Percentiles rank a stretch among this genome's conserved stretches.
Conservation (phyloP, 73 alveolate species). For the Symbiodinium pilosum region DNA sequence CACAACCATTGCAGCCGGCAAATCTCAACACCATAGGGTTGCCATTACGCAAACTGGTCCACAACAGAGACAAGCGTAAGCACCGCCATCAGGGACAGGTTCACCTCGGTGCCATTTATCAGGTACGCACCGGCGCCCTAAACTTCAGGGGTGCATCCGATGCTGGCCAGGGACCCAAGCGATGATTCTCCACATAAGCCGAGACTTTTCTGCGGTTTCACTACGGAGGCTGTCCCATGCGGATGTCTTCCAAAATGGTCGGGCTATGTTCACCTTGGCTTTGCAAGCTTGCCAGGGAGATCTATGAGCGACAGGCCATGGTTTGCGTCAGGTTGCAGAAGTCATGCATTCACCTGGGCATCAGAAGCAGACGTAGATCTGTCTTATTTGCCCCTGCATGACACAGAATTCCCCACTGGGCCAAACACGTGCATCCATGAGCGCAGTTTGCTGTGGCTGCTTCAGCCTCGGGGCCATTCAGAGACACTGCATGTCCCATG, state of each 20-base stretch:
- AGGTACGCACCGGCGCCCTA: neutral
- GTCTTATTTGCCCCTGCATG: neutral
- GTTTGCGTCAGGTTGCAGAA: neutral
- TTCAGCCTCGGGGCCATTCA: neutral
- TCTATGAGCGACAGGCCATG: neutral
- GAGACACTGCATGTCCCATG: neutral
- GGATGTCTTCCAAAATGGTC: neutral
- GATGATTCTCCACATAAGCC: slow-evolving; percentile 29
- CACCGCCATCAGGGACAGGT: slow-evolving; percentile 25
- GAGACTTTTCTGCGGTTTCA: neutral
- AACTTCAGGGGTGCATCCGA: too few relatives aligned
- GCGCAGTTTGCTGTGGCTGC: neutral
- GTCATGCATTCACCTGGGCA: neutral
- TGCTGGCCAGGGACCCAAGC: slow-evolving; percentile 36
- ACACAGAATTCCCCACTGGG: neutral
- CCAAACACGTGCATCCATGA: neutral
- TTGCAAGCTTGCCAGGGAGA: neutral
- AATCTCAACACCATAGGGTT: too few relatives aligned
- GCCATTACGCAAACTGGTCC: slow-evolving; percentile 17
- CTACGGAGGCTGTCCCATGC: neutral
- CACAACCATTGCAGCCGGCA: too few relatives aligned
- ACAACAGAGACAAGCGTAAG: slow-evolving; percentile 38
- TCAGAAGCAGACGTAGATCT: neutral
- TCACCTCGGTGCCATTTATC: neutral
- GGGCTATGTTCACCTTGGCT: neutral